Base-by-base conservation (phyloP, 345 rosid genomes). In the Eucalyptus erythrocorys region DNA sequence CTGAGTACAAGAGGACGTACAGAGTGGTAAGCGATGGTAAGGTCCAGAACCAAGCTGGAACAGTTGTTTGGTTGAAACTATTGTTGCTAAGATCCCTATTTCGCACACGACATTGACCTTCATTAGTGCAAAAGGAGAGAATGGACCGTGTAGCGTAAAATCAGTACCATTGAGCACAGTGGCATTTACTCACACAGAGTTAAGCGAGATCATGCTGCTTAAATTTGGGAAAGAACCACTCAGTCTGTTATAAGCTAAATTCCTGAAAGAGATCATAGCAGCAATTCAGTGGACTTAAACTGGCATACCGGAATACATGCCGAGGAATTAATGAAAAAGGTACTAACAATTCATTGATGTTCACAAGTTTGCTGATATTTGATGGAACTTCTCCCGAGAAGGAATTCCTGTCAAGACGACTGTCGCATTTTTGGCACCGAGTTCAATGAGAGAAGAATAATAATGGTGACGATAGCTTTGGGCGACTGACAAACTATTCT, bases 371-470 rank as follows among this genome's bases (percentile, higher is more conserved):
- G 89, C 93, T 94, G 89, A 98, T 93, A 92, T 91, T 95, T 87
- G 92, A 87, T 48, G 98, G 98, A 59, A 94, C 94, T 87, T 89
- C 89, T 87, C 97, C 99, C 17, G 92, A 86, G 32, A 98, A 87
- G 59, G 90, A 89, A 91, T 98, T 98, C 92, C 99, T 95, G 91
- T 98, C 99, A 68, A 97, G 99, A 85, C 99, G 99, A n/a, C 99
- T 97, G 97, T 85, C 88, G 87, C 71, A 91, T 49, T 89, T 93
- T 87, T 40, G 88, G 87, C 89, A 86, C 48, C 53, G 37, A 76
- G 82, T 76, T 76, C 82, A 76, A 40, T 76, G 82, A 76, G 47
- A 40, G 82, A 71, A 71, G 43, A 89, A 87, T 88, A 89, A 87
- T 88, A 47, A n/a, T 30, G 76, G 61, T 61, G 85, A 48, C 14